Evolutionary conservation across 2,329 filamentous ascomycete genomes (phyloP).

Genomic region (Rhynchosporium secalis): DNA sequence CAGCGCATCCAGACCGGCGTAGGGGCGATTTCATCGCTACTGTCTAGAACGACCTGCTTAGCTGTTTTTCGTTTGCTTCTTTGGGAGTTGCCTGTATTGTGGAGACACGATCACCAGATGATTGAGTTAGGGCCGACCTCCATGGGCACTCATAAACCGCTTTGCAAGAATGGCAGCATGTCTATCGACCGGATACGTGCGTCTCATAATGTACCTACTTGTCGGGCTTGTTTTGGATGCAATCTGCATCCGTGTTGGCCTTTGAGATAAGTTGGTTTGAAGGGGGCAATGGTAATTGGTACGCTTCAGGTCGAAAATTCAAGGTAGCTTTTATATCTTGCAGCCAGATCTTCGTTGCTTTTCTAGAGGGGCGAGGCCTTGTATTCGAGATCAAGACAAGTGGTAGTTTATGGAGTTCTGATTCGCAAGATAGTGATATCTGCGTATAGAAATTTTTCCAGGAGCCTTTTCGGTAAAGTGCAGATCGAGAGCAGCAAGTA

Average conservation of each 20-base stretch:
- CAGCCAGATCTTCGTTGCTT: not conserved
- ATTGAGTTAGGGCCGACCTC: not conserved
- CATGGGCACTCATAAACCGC: too few species aligned
- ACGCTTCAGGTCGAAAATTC: not conserved
- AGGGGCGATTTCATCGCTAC: too few species aligned
- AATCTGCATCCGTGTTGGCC: not conserved
- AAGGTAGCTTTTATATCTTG: not conserved
- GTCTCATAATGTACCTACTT: not conserved
- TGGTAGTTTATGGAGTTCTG: not conserved
- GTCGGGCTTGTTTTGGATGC: not conserved
- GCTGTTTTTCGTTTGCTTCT: too few species aligned
- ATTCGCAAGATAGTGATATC: conserved; percentile 2
- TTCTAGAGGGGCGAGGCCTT: not conserved
- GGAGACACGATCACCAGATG: not conserved
- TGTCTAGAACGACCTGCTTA: not conserved
- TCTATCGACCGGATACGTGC: not conserved
- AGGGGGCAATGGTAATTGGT: not conserved
- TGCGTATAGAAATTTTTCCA: not conserved
- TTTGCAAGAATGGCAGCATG: not conserved
- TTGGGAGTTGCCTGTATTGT: too few species aligned
- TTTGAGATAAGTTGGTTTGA: not conserved
- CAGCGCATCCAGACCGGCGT: too few species aligned
- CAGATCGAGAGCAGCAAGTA: not conserved
- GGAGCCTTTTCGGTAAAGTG: not conserved
- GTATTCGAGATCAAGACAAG: not conserved